Evolutionary conservation across 768 basidiomycete genomes (phyloP).

Genomic region (Ramaria rubella): DNA sequence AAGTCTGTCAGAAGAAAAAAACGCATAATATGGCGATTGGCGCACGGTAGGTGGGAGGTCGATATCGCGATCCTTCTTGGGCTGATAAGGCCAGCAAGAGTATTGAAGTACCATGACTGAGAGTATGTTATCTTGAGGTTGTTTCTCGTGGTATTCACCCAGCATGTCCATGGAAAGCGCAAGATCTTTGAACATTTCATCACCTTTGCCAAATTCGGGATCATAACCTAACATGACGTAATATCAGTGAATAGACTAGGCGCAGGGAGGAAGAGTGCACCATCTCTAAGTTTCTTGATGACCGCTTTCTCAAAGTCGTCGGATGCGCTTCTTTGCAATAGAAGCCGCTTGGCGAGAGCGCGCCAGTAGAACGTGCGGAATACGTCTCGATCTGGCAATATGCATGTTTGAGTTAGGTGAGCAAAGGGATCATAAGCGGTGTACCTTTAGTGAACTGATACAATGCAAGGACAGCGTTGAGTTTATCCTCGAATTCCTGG

Average conservation of each 20-base stretch:
- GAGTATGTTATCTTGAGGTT: constrained; percentile 42
- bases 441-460: constrained; percentile 73
- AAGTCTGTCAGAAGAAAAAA: constrained; percentile 7
- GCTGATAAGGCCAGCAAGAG: constrained; percentile 81
- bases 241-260: neutral
- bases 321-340: constrained; percentile 79
- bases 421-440: neutral
- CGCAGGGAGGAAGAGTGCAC: constrained; percentile 35
- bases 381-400: constrained; percentile 74
- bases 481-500: constrained; percentile 48
- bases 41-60: constrained; percentile 50
- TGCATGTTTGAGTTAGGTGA: neutral
- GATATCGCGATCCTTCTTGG: constrained; percentile 38
- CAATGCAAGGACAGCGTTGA: constrained; percentile 64
- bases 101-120: constrained; percentile 79
- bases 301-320: constrained; percentile 82
- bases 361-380: constrained; percentile 91
- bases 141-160: constrained; percentile 52
- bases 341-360: constrained; percentile 76
- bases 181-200: constrained; percentile 93
- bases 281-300: constrained; percentile 78
- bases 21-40: constrained; percentile 9
- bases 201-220: constrained; percentile 89
- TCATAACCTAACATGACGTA: constrained; percentile 63
- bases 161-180: constrained; percentile 69